phyloP scores from a whole-genome alignment of 2,329 filamentous ascomycete genomes.

The Aspergillus fijiensis region DNA sequence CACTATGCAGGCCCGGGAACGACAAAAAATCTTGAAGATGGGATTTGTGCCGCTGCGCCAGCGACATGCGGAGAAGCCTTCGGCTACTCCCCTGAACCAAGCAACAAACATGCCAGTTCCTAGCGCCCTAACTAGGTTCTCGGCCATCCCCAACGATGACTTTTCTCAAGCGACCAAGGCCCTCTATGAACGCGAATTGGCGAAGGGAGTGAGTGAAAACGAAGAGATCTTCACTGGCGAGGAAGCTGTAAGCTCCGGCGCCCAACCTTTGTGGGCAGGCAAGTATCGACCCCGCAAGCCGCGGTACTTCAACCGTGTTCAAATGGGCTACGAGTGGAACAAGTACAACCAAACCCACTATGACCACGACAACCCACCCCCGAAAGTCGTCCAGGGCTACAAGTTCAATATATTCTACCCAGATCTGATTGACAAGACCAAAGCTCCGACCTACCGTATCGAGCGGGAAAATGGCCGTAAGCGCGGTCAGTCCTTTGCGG shows the following conservation, averaged over 20 bases:
- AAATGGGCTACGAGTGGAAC: conserved; percentile 99
- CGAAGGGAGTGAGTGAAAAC: conserved; percentile 85
- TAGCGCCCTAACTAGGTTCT: conserved; percentile 66
- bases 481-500: conserved; percentile 86
- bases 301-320: conserved; percentile 94
- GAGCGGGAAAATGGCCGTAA: conserved; percentile 88
- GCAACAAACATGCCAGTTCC: conserved; percentile 47
- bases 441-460: conserved; percentile 93
- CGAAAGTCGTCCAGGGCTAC: conserved; percentile 97
- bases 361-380: conserved; percentile 95
- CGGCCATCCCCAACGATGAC: conserved; percentile 69
- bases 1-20: conserved; percentile 49
- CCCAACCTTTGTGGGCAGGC: conserved; percentile 74
- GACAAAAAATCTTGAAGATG: conserved; percentile 62
- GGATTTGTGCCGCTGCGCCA: conserved; percentile 66
- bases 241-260: conserved; percentile 67
- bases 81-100: conserved; percentile 32
- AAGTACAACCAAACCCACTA: conserved; percentile 99
- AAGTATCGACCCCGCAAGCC: conserved; percentile 90
- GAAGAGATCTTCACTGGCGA: conserved; percentile 95
- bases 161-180: conserved; percentile 85
- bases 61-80: conserved; percentile 36
- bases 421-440: conserved; percentile 90
- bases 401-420: conserved; percentile 99
- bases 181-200: conserved; percentile 88